These are phyloP conservation scores for Saussurea involucrata DNA, from an alignment of 129 eudicot genomes.

Conservation along the genomic window DNA sequence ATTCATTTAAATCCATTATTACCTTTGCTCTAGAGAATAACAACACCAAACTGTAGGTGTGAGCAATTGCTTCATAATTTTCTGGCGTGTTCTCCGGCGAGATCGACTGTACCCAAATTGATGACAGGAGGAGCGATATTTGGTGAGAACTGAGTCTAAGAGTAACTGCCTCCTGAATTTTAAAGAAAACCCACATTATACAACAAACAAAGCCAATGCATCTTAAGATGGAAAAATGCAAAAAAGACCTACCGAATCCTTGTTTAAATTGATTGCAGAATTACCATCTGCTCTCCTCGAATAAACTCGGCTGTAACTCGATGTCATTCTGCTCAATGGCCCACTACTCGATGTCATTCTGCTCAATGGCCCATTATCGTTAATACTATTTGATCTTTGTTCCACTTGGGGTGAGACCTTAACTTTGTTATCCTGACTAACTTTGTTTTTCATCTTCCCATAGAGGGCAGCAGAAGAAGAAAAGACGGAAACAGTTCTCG, in stretches of 20 bases:
- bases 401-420: constrained; percentile 18
- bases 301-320: constrained; percentile 73
- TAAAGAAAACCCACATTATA: neutral
- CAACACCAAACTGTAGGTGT: constrained; percentile 81
- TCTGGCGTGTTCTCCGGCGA: constrained; percentile 65
- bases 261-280: constrained; percentile 30
- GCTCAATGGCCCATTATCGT: constrained; percentile 43
- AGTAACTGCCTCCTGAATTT: constrained; percentile 56
- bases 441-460: constrained; percentile 64
- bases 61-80: constrained; percentile 93
- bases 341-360: constrained; percentile 71
- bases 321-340: constrained; percentile 57
- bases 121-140: constrained; percentile 73
- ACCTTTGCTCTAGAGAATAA: constrained; percentile 90
- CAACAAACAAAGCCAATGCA: neutral
- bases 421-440: constrained; percentile 23
- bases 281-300: constrained; percentile 42
- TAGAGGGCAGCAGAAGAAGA: constrained; percentile 98
- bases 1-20: neutral
- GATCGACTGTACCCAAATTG: constrained; percentile 85
- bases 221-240: neutral
- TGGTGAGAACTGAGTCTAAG: constrained; percentile 82
- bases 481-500: constrained; percentile 94
- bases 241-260: constrained; percentile 53
- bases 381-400: constrained; percentile 30